These are phyloP conservation scores for Cladochytrium replicatum DNA, from an alignment of 192 early-diverging fungal genomes.

Conservation along the genomic window DNA sequence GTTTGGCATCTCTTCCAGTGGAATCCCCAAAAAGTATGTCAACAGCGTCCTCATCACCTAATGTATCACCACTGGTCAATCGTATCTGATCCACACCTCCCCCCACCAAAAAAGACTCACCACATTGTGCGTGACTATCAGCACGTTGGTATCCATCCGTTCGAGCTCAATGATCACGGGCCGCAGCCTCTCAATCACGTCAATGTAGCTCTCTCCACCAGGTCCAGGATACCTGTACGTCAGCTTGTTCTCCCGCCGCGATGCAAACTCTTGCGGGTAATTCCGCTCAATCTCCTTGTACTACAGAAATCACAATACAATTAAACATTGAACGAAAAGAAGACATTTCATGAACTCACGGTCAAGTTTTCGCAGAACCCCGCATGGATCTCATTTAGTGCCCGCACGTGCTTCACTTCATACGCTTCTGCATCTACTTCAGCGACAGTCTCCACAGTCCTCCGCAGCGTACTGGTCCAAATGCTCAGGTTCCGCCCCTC, in stretches of 20 bases:
- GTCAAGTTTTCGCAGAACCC: slow-evolving; percentile 22
- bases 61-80: background rate
- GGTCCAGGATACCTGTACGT: slow-evolving; percentile 92
- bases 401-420: slow-evolving; percentile 50
- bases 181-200: slow-evolving; percentile 88
- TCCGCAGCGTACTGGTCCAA: slow-evolving; percentile 82
- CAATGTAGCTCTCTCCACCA: slow-evolving; percentile 88
- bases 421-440: slow-evolving; percentile 67
- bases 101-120: slow-evolving; percentile 29
- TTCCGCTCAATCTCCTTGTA: slow-evolving; percentile 62
- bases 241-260: slow-evolving; percentile 77
- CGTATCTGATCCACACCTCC: background rate
- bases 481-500: slow-evolving; percentile 29
- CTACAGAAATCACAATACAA: background rate
- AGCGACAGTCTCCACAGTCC: slow-evolving; percentile 78
- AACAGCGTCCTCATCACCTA: slow-evolving; percentile 69
- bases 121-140: slow-evolving; percentile 90
- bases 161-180: slow-evolving; percentile 94
- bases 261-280: slow-evolving; percentile 74
- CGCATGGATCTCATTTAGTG: slow-evolving; percentile 75
- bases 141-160: slow-evolving; percentile 72
- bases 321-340: no score
- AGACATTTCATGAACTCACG: no score
- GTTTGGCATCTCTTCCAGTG: slow-evolving; percentile 67
- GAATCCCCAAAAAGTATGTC: slow-evolving; percentile 80